Base-by-base conservation (phyloP, 169 alveolate genomes). In the Eimeria brunetti region DNA sequence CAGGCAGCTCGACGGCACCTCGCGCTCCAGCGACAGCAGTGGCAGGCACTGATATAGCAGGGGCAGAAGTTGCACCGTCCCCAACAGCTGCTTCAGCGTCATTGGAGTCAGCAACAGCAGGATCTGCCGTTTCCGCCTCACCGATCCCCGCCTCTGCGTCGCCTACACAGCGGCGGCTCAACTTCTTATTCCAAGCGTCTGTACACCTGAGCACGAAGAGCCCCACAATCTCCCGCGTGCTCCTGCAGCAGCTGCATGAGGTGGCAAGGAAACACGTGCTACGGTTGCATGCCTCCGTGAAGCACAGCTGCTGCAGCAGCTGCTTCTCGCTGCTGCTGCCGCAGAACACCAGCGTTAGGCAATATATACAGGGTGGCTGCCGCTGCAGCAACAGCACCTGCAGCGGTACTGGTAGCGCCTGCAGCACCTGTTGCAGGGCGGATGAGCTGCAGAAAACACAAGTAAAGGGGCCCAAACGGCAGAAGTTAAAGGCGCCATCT, bases 291-390 rank as follows among this genome's bases (percentile, higher is more conserved):
- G 90, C 90, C 53, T 83, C 90, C 67, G 90, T 83, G 75, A 83
- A 83, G 90, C 71, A 83, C 90, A 83, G 90, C 56, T 83, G 90
- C 75, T 83, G 90, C 64, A 83, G 75, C 58, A 83, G 90, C 62
- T 83, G 90, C 56, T 83, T 56, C 76, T 83, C 90, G 24, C 56
- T 58, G 58, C 90, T 83, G 76, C 44, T 83, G 53, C 90, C 90
- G 90, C 90, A 83, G 51, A 83, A 53, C 75, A 60, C 90, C 76
- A 83, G 75, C 11, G 90, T 83, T 33, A 83, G 90, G 75, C 76
- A 83, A 38, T 83, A 36, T 83, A 41, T 83, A 24, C 75, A 60
- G 71, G 90, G 90, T 20, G 18, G 90, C 76, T 22, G 76, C 56
- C 56, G 53, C 76, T 53, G 90, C 76, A 83, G 75, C 75, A 33